Percentiles rank a stretch among this genome's conserved stretches.
Evolutionary conservation across 108 stramenopile species (phyloP).

Genomic region (Discostella stelligeroides): DNA sequence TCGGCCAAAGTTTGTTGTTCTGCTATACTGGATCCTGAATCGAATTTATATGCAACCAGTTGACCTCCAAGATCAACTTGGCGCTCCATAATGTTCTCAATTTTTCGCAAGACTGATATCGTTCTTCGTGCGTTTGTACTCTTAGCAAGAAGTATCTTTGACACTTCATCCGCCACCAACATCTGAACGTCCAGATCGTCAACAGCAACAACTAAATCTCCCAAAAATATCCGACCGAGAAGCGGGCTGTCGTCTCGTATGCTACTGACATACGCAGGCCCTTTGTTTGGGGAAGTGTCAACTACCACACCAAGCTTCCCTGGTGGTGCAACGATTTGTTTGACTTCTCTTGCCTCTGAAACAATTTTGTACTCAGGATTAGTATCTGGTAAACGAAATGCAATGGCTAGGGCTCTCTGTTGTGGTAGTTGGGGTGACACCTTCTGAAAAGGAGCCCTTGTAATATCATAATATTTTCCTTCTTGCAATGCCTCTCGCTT

Average conservation of each 20-base stretch:
- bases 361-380: background rate
- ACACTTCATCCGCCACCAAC: slow-evolving; percentile 16
- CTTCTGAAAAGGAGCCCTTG: slow-evolving; percentile 12
- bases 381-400: background rate
- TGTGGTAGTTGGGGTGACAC: slow-evolving; percentile 15
- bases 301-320: slow-evolving; percentile 32
- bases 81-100: background rate
- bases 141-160: slow-evolving; percentile 13
- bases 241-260: slow-evolving; percentile 56
- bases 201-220: slow-evolving; percentile 75
- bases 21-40: background rate
- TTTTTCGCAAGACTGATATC: slow-evolving; percentile 10
- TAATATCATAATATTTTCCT: slow-evolving; percentile 22
- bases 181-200: slow-evolving; percentile 59
- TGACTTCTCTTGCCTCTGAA: background rate
- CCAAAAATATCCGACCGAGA: slow-evolving; percentile 50
- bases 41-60: background rate
- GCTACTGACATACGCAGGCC: slow-evolving; percentile 53
- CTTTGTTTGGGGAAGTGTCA: slow-evolving; percentile 7
- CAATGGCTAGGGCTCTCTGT: slow-evolving; percentile 3
- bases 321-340: slow-evolving; percentile 20
- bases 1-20: slow-evolving; percentile 1
- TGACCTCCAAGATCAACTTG: slow-evolving; percentile 1
- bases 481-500: background rate
- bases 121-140: slow-evolving; percentile 15